Percentiles rank a stretch among this genome's conserved stretches.
Evolutionary conservation across 75 land plant genomes (phyloP).

Genomic region (Larix kaempferi): DNA sequence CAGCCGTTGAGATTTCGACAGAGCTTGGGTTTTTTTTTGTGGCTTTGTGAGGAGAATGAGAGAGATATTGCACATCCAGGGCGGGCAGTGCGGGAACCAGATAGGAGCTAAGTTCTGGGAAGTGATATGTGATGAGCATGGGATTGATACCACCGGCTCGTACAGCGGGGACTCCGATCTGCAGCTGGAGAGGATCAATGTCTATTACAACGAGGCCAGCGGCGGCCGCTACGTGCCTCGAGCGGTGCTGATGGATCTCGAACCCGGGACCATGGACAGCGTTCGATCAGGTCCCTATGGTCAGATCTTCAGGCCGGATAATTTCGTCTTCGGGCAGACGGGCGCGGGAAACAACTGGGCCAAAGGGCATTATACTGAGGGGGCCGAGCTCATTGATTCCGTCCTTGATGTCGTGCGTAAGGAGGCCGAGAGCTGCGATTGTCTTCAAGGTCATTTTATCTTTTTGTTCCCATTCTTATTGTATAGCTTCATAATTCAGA

Average conservation of each 20-base stretch:
- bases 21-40: no score
- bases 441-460: constrained; percentile 30
- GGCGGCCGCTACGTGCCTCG: constrained; percentile 29
- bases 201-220: constrained; percentile 31
- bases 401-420: constrained; percentile 53
- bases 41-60: constrained; percentile 22
- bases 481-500: no score
- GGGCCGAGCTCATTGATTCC: constrained; percentile 56
- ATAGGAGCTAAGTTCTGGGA: constrained; percentile 29
- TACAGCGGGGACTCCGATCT: constrained; percentile 13
- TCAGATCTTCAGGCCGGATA: constrained; percentile 43
- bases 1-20: no score
- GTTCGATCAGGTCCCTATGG: constrained; percentile 17
- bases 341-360: constrained; percentile 57
- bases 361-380: constrained; percentile 54
- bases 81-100: constrained; percentile 35
- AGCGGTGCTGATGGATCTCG: constrained; percentile 25
- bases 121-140: constrained; percentile 27
- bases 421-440: constrained; percentile 44
- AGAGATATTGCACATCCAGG: constrained; percentile 47
- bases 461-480: neutral
- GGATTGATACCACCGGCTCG: constrained; percentile 24
- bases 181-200: constrained; percentile 29
- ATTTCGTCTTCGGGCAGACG: constrained; percentile 52
- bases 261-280: constrained; percentile 38